Percentiles rank a stretch among this genome's conserved stretches.
These are phyloP conservation scores for Aschersonia sp. DNA, from an alignment of 2,329 filamentous ascomycete genomes.

Conservation along the genomic window DNA sequence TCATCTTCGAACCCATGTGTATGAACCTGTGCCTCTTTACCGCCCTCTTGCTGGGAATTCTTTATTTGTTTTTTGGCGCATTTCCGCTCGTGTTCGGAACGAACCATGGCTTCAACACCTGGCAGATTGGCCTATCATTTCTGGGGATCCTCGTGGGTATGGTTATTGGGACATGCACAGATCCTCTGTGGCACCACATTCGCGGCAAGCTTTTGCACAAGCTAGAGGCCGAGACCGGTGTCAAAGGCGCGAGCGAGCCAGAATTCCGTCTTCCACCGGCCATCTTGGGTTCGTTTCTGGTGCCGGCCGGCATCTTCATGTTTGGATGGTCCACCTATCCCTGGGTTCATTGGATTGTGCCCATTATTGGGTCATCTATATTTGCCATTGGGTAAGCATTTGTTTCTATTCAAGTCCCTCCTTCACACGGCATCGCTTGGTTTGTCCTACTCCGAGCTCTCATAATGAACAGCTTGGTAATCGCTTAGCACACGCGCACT, in stretches of 20 bases:
- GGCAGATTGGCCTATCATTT: conserved; percentile 70
- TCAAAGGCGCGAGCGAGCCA: conserved; percentile 54
- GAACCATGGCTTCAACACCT: conserved; percentile 63
- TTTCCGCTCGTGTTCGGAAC: conserved; percentile 67
- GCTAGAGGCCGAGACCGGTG: conserved; percentile 34
- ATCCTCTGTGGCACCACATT: conserved; percentile 51
- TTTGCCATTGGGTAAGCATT: conserved; percentile 55
- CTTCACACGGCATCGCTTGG: not conserved
- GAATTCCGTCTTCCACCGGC: conserved; percentile 73
- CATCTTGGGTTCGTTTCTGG: conserved; percentile 60
- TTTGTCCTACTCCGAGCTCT: too few species aligned
- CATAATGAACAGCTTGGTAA: too few species aligned
- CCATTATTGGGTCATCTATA: conserved; percentile 57
- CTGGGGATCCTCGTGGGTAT: conserved; percentile 57
- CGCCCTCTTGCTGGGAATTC: conserved; percentile 70
- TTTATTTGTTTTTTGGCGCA: conserved; percentile 86
- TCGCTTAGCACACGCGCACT: too few species aligned
- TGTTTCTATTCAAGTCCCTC: not conserved
- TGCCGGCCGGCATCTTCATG: conserved; percentile 72
- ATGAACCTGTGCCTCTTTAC: conserved; percentile 70
- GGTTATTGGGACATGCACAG: conserved; percentile 44
- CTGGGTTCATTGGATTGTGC: conserved; percentile 61
- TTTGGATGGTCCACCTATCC: conserved; percentile 78
- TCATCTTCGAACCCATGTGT: conserved; percentile 75
- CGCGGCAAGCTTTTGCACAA: conserved; percentile 42